Evolutionary conservation across 2,329 filamentous ascomycete species (phyloP).

Genomic region (Aspergillus versicolor): DNA sequence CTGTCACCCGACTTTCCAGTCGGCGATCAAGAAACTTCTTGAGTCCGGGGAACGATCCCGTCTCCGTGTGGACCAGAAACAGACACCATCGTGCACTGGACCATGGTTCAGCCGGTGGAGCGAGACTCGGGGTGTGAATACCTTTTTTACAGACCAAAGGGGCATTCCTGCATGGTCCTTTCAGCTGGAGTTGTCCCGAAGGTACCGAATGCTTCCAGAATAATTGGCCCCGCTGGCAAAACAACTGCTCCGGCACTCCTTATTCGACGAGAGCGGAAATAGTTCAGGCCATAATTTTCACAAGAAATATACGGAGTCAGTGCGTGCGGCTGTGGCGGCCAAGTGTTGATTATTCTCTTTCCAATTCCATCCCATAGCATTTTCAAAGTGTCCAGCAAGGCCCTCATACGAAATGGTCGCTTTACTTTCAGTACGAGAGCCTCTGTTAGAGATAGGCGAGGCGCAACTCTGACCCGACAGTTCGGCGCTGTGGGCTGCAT

Average conservation of each 20-base stretch:
- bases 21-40: background rate
- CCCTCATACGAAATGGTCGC: background rate
- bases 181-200: background rate
- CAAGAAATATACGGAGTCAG: background rate
- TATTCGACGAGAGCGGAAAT: background rate
- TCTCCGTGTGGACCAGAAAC: background rate
- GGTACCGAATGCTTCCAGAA: slow-evolving; percentile 11
- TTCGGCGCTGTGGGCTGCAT: slow-evolving; percentile 11
- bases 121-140: background rate
- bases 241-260: background rate
- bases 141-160: background rate
- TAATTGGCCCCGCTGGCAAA: background rate
- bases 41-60: background rate
- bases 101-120: background rate
- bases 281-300: background rate
- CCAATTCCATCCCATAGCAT: background rate
- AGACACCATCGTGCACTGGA: background rate
- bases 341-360: background rate
- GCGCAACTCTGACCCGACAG: slow-evolving; percentile 8
- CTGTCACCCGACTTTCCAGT: background rate
- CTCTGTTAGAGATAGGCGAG: background rate
- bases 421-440: background rate
- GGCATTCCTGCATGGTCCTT: background rate
- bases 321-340: slow-evolving; percentile 10
- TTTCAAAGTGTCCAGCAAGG: background rate